A percentile compares a stretch with the other conserved stretches of the same genome.
Conservation (phyloP, 2,329 filamentous ascomycete genomes). For the Pleurostoma richardsiae region DNA sequence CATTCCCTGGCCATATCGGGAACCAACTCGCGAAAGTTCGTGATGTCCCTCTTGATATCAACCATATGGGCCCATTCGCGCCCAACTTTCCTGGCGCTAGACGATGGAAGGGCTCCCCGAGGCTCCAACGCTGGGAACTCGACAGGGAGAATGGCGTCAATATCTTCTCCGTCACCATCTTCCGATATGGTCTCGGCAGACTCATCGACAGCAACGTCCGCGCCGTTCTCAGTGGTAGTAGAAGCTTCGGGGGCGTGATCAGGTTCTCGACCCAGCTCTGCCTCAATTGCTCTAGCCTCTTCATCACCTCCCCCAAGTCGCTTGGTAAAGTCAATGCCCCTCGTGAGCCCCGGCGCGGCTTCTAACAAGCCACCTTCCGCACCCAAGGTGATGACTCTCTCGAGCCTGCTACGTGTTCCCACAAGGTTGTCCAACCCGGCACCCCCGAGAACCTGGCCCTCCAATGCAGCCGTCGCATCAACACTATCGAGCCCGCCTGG, state of each 20-base stretch:
- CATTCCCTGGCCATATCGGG: conserved; percentile 95
- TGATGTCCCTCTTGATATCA: conserved; percentile 85
- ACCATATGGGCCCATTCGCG: conserved; percentile 98
- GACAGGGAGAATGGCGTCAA: conserved; percentile 82
- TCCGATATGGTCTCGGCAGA: conserved; percentile 19
- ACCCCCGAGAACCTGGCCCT: conserved; percentile 64
- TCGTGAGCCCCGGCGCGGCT: conserved; percentile 72
- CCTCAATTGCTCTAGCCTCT: conserved; percentile 65
- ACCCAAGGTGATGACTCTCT: conserved; percentile 80
- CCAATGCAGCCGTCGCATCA: conserved; percentile 77
- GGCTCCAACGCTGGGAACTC: conserved; percentile 92
- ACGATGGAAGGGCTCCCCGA: conserved; percentile 67
- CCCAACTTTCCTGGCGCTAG: conserved; percentile 67
- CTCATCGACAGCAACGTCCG: conserved; percentile 16
- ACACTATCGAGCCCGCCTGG: conserved; percentile 85
- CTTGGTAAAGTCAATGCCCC: conserved; percentile 69
- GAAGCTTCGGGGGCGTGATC: conserved; percentile 25
- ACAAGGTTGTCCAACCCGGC: conserved; percentile 33
- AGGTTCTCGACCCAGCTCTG: conserved; percentile 47
- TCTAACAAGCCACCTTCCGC: conserved; percentile 73
- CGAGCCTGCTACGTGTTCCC: conserved; percentile 55
- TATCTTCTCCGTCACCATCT: conserved; percentile 53
- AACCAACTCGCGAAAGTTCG: conserved; percentile 90
- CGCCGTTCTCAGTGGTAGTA: conserved; percentile 14
- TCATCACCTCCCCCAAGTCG: conserved; percentile 50